Evolutionary conservation across 2,329 filamentous ascomycete species (phyloP).

Genomic region (Aspergillus cejpii): DNA sequence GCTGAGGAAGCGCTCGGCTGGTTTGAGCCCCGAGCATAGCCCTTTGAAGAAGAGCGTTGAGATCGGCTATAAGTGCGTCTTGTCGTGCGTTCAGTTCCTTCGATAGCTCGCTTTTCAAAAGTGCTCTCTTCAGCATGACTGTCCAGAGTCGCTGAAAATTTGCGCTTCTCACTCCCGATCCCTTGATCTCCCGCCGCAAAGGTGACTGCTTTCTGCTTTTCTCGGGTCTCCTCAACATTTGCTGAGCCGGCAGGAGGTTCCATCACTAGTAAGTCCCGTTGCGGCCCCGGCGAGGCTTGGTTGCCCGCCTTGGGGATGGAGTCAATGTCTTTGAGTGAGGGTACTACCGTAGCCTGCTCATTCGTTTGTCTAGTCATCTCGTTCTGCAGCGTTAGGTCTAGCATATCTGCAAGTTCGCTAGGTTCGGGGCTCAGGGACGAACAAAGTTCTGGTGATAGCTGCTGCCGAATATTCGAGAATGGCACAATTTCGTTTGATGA

Average conservation of each 20-base stretch:
- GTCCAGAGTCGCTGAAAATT: conserved; percentile 2
- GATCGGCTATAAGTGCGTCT: conserved; percentile 19
- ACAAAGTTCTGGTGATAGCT: conserved; percentile 13
- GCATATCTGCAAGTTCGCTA: conserved; percentile 26
- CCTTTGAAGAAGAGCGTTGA: conserved; percentile 5
- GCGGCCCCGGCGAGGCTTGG: not conserved
- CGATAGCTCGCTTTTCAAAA: not conserved
- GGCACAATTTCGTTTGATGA: conserved; percentile 23
- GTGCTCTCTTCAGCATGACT: not conserved
- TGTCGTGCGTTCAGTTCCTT: conserved; percentile 4
- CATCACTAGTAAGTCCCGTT: not conserved
- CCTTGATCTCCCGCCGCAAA: conserved; percentile 13
- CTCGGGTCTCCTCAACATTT: not conserved
- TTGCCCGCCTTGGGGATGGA: not conserved
- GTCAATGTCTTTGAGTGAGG: not conserved
- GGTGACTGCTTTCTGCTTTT: conserved; percentile 23
- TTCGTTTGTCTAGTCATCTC: not conserved
- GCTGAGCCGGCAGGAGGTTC: not conserved
- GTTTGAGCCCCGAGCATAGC: not conserved
- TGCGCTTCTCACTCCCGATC: conserved; percentile 2
- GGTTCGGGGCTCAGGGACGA: conserved; percentile 17
- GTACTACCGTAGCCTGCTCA: not conserved
- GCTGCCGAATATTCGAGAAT: conserved; percentile 27
- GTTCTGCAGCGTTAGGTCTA: conserved; percentile 21
- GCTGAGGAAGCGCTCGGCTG: conserved; percentile 1